phyloP scores from a whole-genome alignment of 169 alveolate genomes.

The Cryptosporidium canis region DNA sequence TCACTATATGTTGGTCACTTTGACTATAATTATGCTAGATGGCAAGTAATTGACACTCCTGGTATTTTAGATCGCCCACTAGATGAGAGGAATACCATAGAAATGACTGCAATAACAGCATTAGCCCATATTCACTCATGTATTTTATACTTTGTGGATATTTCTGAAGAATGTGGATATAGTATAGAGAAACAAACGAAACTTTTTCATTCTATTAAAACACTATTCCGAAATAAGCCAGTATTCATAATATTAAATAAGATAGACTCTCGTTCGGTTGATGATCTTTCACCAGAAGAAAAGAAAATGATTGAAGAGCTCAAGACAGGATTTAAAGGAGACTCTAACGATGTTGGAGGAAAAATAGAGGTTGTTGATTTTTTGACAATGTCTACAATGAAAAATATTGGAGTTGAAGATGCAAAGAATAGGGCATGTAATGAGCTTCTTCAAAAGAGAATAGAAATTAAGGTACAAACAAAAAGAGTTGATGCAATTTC shows the following conservation, averaged over 20 bases:
- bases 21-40: conserved; percentile 94
- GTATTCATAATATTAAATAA: conserved; percentile 94
- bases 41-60: conserved; percentile 99
- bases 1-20: conserved; percentile 99
- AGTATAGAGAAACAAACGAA: conserved; percentile 91
- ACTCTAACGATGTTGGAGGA: conserved; percentile 74
- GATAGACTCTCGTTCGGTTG: conserved; percentile 90
- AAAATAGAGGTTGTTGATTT: conserved; percentile 72
- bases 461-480: conserved; percentile 40
- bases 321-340: conserved; percentile 74
- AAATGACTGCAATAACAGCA: conserved; percentile 99
- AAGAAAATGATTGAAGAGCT: conserved; percentile 83
- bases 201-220: conserved; percentile 92
- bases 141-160: conserved; percentile 88
- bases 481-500: conserved; percentile 81
- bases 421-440: conserved; percentile 89
- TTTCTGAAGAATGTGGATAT: conserved; percentile 97
- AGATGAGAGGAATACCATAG: conserved; percentile 97
- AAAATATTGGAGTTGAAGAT: conserved; percentile 88
- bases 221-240: conserved; percentile 95
- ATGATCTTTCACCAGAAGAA: conserved; percentile 83
- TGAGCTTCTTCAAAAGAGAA: conserved; percentile 79
- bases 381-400: conserved; percentile 80
- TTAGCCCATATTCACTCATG: conserved; percentile 97
- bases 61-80: conserved; percentile 98